Evolutionary conservation across 2,329 filamentous ascomycete species (phyloP).

Genomic region (Cordyceps cicadae): DNA sequence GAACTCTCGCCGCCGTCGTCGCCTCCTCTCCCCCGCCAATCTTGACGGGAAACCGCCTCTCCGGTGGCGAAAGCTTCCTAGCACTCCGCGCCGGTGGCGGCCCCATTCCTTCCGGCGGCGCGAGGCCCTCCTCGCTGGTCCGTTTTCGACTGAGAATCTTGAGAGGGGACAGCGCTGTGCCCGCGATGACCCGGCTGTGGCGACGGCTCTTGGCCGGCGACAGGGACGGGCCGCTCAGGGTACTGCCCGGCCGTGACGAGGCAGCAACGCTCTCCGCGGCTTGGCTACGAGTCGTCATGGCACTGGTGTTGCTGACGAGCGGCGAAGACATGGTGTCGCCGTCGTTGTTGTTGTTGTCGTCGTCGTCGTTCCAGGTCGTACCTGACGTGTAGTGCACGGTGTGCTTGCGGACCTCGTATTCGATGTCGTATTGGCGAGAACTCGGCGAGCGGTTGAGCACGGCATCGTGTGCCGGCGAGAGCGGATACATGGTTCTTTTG

Average conservation of each 20-base stretch:
- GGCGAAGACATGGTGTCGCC: slow-evolving; percentile 24
- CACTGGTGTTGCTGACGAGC: slow-evolving; percentile 40
- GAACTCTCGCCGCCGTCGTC: slow-evolving; percentile 11
- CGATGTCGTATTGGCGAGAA: slow-evolving; percentile 21
- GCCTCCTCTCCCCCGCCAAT: slow-evolving; percentile 29
- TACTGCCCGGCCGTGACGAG: not conserved
- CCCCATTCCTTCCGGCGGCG: slow-evolving; percentile 10
- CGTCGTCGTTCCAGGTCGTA: slow-evolving; percentile 9
- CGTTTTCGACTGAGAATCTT: slow-evolving; percentile 37
- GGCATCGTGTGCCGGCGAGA: slow-evolving; percentile 31
- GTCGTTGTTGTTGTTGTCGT: not conserved
- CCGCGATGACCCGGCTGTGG: slow-evolving; percentile 49
- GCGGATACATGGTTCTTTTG: slow-evolving; percentile 28
- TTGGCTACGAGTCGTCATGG: slow-evolving; percentile 15
- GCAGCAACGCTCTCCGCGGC: not conserved
- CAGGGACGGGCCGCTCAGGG: slow-evolving; percentile 10
- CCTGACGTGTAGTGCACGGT: slow-evolving; percentile 14
- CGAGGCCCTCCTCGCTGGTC: slow-evolving; percentile 20
- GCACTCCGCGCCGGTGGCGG: slow-evolving; percentile 33
- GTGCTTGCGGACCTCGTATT: slow-evolving; percentile 27
- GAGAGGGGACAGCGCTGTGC: slow-evolving; percentile 48
- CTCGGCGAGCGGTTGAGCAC: slow-evolving; percentile 29
- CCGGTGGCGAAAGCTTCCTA: slow-evolving; percentile 37
- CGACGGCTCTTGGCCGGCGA: slow-evolving; percentile 40
- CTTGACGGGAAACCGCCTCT: slow-evolving; percentile 55